Percentiles rank a stretch among this genome's conserved stretches.
These are phyloP conservation scores for Colletotrichum kahawae DNA, from an alignment of 2,329 filamentous ascomycete genomes.

Conservation along the genomic window DNA sequence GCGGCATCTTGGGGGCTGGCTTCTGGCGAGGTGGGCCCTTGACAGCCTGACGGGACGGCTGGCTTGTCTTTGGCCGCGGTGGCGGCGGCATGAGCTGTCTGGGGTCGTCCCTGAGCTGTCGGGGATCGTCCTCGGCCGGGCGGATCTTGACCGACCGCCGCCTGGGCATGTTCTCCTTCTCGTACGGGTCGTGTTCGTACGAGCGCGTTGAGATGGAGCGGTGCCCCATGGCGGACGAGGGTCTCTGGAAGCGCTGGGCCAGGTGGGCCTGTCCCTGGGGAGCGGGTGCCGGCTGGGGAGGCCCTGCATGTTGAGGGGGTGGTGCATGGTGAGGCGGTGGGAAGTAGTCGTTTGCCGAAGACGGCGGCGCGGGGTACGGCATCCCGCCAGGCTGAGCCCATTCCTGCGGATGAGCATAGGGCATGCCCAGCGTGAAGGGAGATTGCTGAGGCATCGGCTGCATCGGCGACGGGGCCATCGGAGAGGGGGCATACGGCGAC, in stretches of 20 bases:
- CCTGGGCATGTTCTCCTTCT: constrained; percentile 43
- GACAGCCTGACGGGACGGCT: constrained; percentile 30
- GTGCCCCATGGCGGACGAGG: constrained; percentile 46
- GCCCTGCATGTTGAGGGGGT: constrained; percentile 16
- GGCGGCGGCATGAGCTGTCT: constrained; percentile 53
- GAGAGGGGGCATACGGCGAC: neutral
- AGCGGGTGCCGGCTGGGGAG: constrained; percentile 11
- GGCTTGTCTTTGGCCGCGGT: constrained; percentile 26
- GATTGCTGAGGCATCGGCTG: constrained; percentile 2
- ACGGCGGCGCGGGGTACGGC: constrained; percentile 4
- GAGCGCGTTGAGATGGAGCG: constrained; percentile 29
- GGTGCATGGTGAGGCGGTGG: constrained; percentile 10
- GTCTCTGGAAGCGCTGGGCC: constrained; percentile 27
- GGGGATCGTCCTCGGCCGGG: constrained; percentile 44
- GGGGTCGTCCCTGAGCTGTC: constrained; percentile 47
- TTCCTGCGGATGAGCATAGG: neutral
- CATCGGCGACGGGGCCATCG: neutral
- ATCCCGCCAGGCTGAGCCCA: constrained; percentile 3
- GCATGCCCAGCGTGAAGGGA: constrained; percentile 1
- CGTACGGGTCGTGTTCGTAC: constrained; percentile 44
- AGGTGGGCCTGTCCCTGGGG: constrained; percentile 28
- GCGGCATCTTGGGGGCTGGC: constrained; percentile 20
- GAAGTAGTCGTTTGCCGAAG: constrained; percentile 17
- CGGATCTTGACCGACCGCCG: constrained; percentile 49
- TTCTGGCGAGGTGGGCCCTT: constrained; percentile 23